Evolutionary conservation across 2,329 filamentous ascomycete species (phyloP), one percentile per base, ranked within the genome.

Genomic region (Microascus cirrosus): DNA sequence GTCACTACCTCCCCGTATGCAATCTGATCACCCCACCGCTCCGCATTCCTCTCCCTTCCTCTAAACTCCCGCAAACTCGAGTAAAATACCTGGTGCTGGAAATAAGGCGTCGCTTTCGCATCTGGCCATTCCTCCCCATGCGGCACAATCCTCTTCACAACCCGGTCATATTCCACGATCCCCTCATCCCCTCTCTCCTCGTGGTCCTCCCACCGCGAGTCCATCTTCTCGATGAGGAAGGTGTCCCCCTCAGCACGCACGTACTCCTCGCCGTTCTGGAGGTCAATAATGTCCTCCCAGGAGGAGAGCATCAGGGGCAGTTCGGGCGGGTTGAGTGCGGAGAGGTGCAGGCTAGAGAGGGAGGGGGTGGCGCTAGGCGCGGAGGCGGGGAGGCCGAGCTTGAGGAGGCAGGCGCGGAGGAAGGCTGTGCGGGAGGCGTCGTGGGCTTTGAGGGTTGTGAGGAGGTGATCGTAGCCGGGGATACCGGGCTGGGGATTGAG

Each of bases 1-100:
- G 93, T 96, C 18, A 96, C 79, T 7, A 96, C 90, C 69, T 96
- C 90, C 57, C 88, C 92, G 66, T 97, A 97, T 62, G 97, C 76
- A 3, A 99, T 71, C 55, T 81, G 75, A 55, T 85, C 81, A 4
- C 94, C 94, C 77, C 95, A 97, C 25, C 81, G 73, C 3, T 81
- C 74, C 0, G 83, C 79, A 53, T 82, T 77, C 1, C 80, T 77
- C 54, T 80, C 78, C 5, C 68, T 69, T 32, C 65, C 63, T 56
- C 87, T 83, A 67, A 91, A 95, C 28, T 82, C 74, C 25, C 75
- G 72, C 11, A 97, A 76, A 60, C 87, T 86, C 4, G 82, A 76
- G 69, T 86, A 97, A 70, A 85, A 97, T 1, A 85, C 77, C 59
- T 85, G 75, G 66, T 96, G 91, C 65, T 95, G 89, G 73, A 97